Percentiles rank a stretch among this genome's conserved stretches.
Conservation (phyloP, 345 rosid genomes). For the Corymbia maculata region DNA sequence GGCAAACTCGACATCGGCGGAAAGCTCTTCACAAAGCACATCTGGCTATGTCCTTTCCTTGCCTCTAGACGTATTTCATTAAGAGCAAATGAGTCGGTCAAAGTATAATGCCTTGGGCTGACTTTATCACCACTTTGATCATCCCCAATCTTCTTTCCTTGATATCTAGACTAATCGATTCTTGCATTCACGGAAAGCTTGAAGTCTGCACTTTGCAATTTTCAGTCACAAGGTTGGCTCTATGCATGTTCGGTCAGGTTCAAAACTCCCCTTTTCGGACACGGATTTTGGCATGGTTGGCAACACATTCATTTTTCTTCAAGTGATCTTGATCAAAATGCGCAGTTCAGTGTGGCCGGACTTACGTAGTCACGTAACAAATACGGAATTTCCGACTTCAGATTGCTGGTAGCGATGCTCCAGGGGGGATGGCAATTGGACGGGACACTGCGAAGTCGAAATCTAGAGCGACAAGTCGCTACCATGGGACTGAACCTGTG, state of each 20-base stretch:
- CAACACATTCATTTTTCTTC: neutral
- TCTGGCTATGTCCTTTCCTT: neutral
- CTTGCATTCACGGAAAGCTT: neutral
- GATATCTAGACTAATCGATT: neutral
- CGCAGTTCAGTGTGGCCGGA: neutral
- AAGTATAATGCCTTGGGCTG: neutral
- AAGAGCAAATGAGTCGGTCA: neutral
- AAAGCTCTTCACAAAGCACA: neutral
- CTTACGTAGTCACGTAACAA: accelerated
- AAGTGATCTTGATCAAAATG: neutral
- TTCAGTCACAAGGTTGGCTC: neutral
- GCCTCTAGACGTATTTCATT: neutral
- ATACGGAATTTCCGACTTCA: neutral
- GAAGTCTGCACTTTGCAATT: neutral
- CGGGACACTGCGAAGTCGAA: neutral
- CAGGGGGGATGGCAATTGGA: neutral
- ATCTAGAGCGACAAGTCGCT: accelerated
- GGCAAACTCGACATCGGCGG: neutral
- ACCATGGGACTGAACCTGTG: neutral
- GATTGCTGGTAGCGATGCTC: neutral
- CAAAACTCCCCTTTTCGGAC: no score
- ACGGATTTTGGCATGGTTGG: neutral
- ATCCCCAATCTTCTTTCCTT: neutral
- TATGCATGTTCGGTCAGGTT: no score
- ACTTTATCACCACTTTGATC: neutral